Evolutionary conservation across 108 stramenopile species (phyloP).

Genomic region (Skeletonema marinoi): DNA sequence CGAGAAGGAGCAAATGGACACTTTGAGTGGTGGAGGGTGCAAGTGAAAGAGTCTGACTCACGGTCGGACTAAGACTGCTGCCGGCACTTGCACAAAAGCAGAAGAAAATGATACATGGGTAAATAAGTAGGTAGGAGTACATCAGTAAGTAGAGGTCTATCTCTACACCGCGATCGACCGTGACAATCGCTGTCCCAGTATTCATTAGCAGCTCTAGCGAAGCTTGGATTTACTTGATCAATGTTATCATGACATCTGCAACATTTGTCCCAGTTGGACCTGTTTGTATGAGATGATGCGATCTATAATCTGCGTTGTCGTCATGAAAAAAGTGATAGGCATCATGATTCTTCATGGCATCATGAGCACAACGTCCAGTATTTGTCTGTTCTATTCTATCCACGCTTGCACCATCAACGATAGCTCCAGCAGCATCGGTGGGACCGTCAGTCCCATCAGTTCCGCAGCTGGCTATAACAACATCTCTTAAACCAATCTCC

Average conservation of each 20-base stretch:
- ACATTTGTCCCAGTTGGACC: conserved; percentile 90
- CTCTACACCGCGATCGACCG: too few relatives aligned
- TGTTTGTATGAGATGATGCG: conserved; percentile 53
- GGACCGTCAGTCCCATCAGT: conserved; percentile 93
- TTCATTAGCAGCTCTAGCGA: too few relatives aligned
- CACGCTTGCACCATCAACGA: conserved; percentile 76
- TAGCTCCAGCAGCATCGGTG: conserved; percentile 88
- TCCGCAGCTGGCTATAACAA: conserved; percentile 75
- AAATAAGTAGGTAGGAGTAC: too few relatives aligned
- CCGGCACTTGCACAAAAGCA: too few relatives aligned
- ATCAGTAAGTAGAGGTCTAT: too few relatives aligned
- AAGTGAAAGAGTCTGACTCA: too few relatives aligned
- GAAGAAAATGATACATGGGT: too few relatives aligned
- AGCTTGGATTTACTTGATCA: conserved; percentile 30
- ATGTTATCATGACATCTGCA: conserved; percentile 80
- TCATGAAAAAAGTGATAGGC: conserved; percentile 65
- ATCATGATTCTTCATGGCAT: conserved; percentile 68
- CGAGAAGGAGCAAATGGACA: too few relatives aligned
- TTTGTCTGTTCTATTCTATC: conserved; percentile 23
- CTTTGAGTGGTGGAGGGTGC: too few relatives aligned
- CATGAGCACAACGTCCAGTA: conserved; percentile 30
- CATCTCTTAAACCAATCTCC: conserved; percentile 61
- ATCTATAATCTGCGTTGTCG: conserved; percentile 27
- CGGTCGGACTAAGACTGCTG: too few relatives aligned
- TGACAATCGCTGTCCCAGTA: too few relatives aligned